Percentiles rank a stretch among this genome's conserved stretches.
These are phyloP conservation scores for Sparassis latifolia DNA, from an alignment of 1,284 basidiomycete species.

Conservation along the genomic window DNA sequence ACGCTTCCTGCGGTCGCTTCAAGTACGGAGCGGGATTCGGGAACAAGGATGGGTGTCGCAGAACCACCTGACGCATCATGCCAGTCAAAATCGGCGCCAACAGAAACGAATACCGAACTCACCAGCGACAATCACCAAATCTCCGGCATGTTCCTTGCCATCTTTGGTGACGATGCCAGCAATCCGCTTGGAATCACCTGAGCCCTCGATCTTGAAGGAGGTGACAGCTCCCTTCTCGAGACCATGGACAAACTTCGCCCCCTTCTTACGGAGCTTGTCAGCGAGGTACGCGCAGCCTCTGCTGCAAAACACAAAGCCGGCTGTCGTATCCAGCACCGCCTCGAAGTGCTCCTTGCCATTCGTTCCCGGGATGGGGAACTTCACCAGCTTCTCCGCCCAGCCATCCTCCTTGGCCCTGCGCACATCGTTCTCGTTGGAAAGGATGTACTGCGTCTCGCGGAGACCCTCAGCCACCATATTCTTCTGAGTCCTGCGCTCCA, in stretches of 20 bases:
- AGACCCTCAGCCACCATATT: constrained; percentile 8
- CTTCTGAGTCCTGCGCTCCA: constrained; percentile 4
- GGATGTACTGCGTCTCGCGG: constrained; percentile 7
- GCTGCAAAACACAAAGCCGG: constrained; percentile 6
- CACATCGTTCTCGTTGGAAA: constrained; percentile 4
- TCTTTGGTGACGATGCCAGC: constrained; percentile 6
- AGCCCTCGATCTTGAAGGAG: constrained; percentile 4
- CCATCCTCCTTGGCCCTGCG: constrained; percentile 3
- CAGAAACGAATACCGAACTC: neutral
- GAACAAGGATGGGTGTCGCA: constrained; percentile 7
- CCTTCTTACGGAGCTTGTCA: constrained; percentile 6
- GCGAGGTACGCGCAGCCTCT: constrained; percentile 6
- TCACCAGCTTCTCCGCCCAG: constrained; percentile 7
- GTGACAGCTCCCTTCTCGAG: constrained; percentile 5
- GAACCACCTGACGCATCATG: constrained; percentile 2
- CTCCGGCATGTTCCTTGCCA: constrained; percentile 3
- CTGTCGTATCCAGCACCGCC: constrained; percentile 7
- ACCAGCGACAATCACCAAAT: constrained; percentile 9
- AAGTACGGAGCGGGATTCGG: constrained; percentile 5
- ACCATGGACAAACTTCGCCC: constrained; percentile 4
- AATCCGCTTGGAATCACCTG: constrained; percentile 1
- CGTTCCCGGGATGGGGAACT: constrained; percentile 2
- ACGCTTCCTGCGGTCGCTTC: constrained; percentile 10
- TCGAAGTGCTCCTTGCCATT: constrained; percentile 5
- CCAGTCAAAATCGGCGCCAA: neutral